Base-by-base conservation (phyloP, 495 filamentous ascomycete genomes). In the Pseudomonodictys pantanalensis region DNA sequence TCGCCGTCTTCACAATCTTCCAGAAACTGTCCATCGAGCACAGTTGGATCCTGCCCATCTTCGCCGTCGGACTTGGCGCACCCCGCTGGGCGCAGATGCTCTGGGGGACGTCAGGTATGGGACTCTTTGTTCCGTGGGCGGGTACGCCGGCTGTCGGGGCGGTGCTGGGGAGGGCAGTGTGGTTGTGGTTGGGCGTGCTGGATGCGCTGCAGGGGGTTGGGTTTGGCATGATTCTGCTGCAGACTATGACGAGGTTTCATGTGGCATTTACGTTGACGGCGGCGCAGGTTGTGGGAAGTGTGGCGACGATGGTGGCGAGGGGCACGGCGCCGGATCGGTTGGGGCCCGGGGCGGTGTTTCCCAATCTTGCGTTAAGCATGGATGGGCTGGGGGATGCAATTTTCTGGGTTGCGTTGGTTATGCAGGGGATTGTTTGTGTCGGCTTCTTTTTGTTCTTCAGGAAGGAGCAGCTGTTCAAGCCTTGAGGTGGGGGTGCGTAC, bases 371-470 rank as follows among this genome's bases (percentile, higher is more conserved):
- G 10, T 64, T 75, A 38, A 75, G 73, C 3, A 46, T 71, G 25
- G 45, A 75, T 15, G 79, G 83, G 3, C 54, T 87, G 24, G 76
- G 71, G 1, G 80, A 82, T 52, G 75, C 79, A 23, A 82, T 77
- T 73, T 90, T 90, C 67, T 91, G 86, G 85, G 71, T 87, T 59
- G 81, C 79, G 24, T 61, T 89, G 6, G 42, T 79, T 2, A 75
- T 81, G 49, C 87, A 91, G 68, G 60, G 85, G 46, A 69, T 79
- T 22, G 82, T 90, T 54, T 86, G 84, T 61, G 69, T 81, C 42
- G 85, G 86, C 0, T 89, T 85, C 72, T 78, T 86, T 44, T 73
- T 80, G 67, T 87, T 86, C 73, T 89, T 88, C 77, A 75, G 86
- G 29, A 87, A 85, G 74, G 86, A 87, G 69, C 85, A 88, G 68